Evolutionary conservation across 2,329 filamentous ascomycete species (phyloP).

Genomic region (Cryphonectria nitschkei): DNA sequence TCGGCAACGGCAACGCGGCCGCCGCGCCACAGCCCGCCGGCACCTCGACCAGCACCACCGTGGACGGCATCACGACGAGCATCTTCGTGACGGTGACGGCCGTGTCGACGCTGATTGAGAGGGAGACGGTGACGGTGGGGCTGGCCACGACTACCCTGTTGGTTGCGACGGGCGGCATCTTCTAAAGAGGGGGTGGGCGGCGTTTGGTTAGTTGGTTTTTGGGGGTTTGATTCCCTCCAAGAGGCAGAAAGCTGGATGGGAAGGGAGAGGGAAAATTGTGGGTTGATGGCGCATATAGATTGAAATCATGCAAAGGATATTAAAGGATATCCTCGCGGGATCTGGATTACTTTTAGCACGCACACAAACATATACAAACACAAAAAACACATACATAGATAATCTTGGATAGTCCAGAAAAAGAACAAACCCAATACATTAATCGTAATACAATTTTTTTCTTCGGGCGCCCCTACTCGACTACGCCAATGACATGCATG

Average conservation of each 20-base stretch:
- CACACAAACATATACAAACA: neutral
- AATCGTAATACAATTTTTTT: constrained; percentile 9
- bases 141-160: constrained; percentile 19
- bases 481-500: neutral
- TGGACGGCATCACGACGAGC: constrained; percentile 20
- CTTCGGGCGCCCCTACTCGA: neutral
- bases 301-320: neutral
- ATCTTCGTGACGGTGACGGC: constrained; percentile 28
- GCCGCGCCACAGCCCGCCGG: constrained; percentile 6
- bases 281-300: neutral
- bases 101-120: constrained; percentile 19
- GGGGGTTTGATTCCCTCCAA: no score
- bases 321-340: neutral
- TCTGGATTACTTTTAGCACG: neutral
- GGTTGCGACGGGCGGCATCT: constrained; percentile 4
- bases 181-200: neutral
- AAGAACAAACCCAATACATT: neutral
- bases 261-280: neutral
- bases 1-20: constrained; percentile 7
- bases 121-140: constrained; percentile 13
- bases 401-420: neutral
- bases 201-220: neutral
- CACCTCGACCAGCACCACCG: constrained; percentile 21
- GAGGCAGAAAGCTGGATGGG: neutral
- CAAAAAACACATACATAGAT: neutral